These are phyloP conservation scores for Phytopythium chamaehyphon DNA, from an alignment of 352 stramenopile genomes.

Conservation along the genomic window DNA sequence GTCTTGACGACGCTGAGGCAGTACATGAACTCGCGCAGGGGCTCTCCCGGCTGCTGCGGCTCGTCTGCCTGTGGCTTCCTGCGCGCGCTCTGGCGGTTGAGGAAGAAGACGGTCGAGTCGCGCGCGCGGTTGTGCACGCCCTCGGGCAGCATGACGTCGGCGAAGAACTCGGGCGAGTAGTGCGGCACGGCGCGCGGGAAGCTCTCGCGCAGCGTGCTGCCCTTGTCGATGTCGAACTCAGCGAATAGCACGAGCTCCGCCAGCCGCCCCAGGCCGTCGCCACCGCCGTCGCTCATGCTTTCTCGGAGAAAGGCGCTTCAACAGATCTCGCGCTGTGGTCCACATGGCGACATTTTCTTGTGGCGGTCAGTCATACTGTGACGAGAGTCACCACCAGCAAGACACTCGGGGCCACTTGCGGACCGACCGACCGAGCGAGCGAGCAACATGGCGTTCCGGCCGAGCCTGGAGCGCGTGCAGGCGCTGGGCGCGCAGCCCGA, in stretches of 20 bases:
- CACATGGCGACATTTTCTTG: slow-evolving; percentile 3
- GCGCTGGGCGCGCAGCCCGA: slow-evolving; percentile 46
- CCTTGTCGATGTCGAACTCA: slow-evolving; percentile 87
- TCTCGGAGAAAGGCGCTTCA: slow-evolving; percentile 1
- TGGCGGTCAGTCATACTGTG: no score
- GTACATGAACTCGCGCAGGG: slow-evolving; percentile 79
- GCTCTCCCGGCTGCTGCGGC: slow-evolving; percentile 29
- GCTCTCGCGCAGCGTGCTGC: slow-evolving; percentile 75
- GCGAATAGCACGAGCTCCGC: slow-evolving; percentile 77
- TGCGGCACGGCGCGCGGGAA: slow-evolving; percentile 55
- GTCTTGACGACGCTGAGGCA: slow-evolving; percentile 85
- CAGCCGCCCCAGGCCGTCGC: slow-evolving; percentile 6
- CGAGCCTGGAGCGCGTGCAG: slow-evolving; percentile 55
- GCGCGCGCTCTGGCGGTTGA: slow-evolving; percentile 55
- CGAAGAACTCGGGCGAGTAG: slow-evolving; percentile 88
- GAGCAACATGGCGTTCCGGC: slow-evolving; percentile 52
- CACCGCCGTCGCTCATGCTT: background rate
- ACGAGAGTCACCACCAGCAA: background rate
- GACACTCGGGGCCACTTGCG: no score
- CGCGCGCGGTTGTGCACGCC: slow-evolving; percentile 85
- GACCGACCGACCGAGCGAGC: no score
- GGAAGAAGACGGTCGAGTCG: slow-evolving; percentile 87
- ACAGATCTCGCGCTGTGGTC: background rate
- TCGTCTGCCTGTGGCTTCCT: slow-evolving; percentile 5
- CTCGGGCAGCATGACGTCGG: slow-evolving; percentile 85